Evolutionary conservation across 129 eudicot species (phyloP).

Genomic region (Calendula officinalis): DNA sequence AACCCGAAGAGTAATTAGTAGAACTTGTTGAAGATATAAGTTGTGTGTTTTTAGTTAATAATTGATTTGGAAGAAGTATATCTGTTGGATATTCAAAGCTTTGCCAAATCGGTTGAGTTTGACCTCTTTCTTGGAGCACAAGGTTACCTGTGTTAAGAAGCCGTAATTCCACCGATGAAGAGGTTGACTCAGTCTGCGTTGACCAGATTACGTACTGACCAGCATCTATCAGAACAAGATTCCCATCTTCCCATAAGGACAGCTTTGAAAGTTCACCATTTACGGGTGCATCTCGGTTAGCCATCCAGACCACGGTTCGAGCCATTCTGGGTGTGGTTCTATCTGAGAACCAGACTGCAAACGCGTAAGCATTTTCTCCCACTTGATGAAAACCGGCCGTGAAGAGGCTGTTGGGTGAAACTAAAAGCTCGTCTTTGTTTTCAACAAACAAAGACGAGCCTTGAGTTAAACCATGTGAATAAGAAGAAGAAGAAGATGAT

Average conservation of each 20-base stretch:
- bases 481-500: conserved; percentile 12
- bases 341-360: conserved; percentile 41
- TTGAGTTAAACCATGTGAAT: conserved; percentile 1
- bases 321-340: not conserved
- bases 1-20: conserved; percentile 38
- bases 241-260: conserved; percentile 30
- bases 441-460: conserved; percentile 30
- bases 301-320: conserved; percentile 46
- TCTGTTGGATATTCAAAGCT: conserved; percentile 25
- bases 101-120: conserved; percentile 33
- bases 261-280: conserved; percentile 36
- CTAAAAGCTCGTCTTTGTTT: conserved; percentile 7
- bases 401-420: conserved; percentile 32
- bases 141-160: conserved; percentile 40
- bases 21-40: conserved; percentile 8
- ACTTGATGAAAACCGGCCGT: conserved; percentile 42
- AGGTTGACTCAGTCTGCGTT: conserved; percentile 21
- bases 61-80: too few relatives aligned
- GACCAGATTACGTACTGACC: conserved; percentile 33
- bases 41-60: too few relatives aligned
- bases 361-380: conserved; percentile 41
- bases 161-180: not conserved
- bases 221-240: conserved; percentile 37
- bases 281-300: conserved; percentile 49
- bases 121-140: conserved; percentile 11